Conservation (phyloP, 441 rosid genomes). For the Theobroma grandiflorum region DNA sequence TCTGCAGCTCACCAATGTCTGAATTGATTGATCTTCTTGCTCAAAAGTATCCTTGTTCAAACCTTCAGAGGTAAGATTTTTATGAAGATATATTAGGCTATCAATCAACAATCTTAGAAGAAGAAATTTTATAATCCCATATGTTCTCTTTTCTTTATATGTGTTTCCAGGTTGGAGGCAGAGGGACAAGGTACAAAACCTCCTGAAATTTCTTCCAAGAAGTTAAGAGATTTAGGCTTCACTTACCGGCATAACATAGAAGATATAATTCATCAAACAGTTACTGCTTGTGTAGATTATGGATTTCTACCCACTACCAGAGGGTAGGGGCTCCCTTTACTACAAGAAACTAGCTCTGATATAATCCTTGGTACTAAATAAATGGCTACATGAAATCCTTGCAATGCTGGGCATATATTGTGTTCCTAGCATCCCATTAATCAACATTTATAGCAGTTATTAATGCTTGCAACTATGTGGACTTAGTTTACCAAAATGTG, state of each 20-base stretch:
- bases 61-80: slow-evolving; percentile 42
- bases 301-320: slow-evolving; percentile 46
- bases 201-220: slow-evolving; percentile 72
- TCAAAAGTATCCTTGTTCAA: slow-evolving; percentile 39
- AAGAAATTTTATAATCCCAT: background rate
- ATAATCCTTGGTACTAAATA: no score
- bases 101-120: background rate
- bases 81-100: background rate
- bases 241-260: slow-evolving; percentile 56
- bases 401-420: slow-evolving; percentile 20
- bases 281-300: slow-evolving; percentile 42
- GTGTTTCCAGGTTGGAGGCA: slow-evolving; percentile 42
- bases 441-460: slow-evolving; percentile 29
- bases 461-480: slow-evolving; percentile 5
- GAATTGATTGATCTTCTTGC: slow-evolving; percentile 54
- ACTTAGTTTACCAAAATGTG: background rate
- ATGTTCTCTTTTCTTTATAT: background rate
- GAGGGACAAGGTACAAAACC: slow-evolving; percentile 39
- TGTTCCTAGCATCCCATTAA: slow-evolving; percentile 18
- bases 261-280: slow-evolving; percentile 59
- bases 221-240: slow-evolving; percentile 69
- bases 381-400: background rate
- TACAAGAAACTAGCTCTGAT: background rate
- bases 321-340: slow-evolving; percentile 3
- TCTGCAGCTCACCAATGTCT: slow-evolving; percentile 46